phyloP scores from a whole-genome alignment of 805 yeast species.

The Kluyveromyces wickerhamii region DNA sequence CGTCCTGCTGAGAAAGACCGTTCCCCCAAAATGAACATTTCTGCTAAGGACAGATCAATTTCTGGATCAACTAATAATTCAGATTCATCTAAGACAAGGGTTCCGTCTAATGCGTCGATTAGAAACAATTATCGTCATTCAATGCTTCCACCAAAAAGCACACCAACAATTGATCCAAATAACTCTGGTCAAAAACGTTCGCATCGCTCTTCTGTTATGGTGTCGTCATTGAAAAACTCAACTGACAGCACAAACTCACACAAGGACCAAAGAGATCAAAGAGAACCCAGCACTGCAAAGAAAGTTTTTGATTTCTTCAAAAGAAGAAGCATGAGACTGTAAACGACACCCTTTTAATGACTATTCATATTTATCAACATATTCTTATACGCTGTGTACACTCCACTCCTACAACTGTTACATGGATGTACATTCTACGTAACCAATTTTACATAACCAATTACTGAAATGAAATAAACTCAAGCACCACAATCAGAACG shows the following conservation, averaged over 20 bases:
- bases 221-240: conserved; percentile 7
- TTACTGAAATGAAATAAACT: too few species aligned
- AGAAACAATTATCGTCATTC: conserved; percentile 3
- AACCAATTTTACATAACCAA: too few species aligned
- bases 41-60: conserved; percentile 12
- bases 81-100: conserved; percentile 4
- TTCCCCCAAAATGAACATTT: not conserved
- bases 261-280: conserved; percentile 21
- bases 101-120: conserved; percentile 2
- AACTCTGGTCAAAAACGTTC: conserved; percentile 2
- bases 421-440: too few species aligned
- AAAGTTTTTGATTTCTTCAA: conserved; percentile 73
- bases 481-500: too few species aligned
- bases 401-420: too few species aligned
- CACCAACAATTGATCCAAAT: conserved; percentile 2
- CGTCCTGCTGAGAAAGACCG: conserved; percentile 1
- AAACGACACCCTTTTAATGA: too few species aligned
- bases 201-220: conserved; percentile 13
- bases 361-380: too few species aligned
- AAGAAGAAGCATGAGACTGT: conserved; percentile 43
- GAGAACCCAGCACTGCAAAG: conserved; percentile 67
- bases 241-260: not conserved
- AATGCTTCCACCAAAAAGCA: conserved; percentile 4
- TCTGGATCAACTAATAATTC: conserved; percentile 20
- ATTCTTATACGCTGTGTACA: too few species aligned